A percentile compares a stretch with the other conserved stretches of the same genome.
These are phyloP conservation scores for Sporisorium scitamineum DNA, from an alignment of 1,284 basidiomycete genomes.

Conservation along the genomic window DNA sequence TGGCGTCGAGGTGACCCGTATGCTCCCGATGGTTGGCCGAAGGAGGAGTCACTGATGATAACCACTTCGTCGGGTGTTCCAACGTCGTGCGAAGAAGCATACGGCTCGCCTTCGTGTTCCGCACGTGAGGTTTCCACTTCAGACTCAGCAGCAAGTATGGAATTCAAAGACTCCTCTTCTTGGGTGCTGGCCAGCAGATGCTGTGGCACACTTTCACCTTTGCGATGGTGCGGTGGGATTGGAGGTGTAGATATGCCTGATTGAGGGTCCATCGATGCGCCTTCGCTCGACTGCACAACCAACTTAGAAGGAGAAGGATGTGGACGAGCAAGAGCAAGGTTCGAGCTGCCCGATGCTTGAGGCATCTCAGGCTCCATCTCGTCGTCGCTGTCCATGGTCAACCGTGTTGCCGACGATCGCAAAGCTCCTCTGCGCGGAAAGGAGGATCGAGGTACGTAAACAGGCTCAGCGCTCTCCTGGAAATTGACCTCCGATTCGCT, in stretches of 20 bases:
- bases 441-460: constrained; percentile 7
- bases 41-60: constrained; percentile 19
- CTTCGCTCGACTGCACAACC: constrained; percentile 16
- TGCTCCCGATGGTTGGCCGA: background rate
- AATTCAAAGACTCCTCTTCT: constrained; percentile 19
- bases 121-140: background rate
- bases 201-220: constrained; percentile 2
- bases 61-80: constrained; percentile 11
- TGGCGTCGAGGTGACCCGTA: background rate
- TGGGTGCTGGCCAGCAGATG: constrained; percentile 19
- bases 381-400: constrained; percentile 30
- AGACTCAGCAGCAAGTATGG: constrained; percentile 6
- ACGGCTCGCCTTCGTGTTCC: background rate
- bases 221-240: constrained; percentile 9
- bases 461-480: background rate
- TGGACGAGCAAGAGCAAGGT: constrained; percentile 5
- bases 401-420: constrained; percentile 6
- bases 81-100: background rate
- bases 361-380: constrained; percentile 7
- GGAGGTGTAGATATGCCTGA: constrained; percentile 13
- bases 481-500: constrained; percentile 3
- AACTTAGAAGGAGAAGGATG: constrained; percentile 15
- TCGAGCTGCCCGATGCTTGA: constrained; percentile 14
- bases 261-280: background rate
- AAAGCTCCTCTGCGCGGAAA: constrained; percentile 24